Percentiles rank a stretch among this genome's conserved stretches.
phyloP scores from a whole-genome alignment of 345 rosid genomes.

The Cardiospermum halicacabum region DNA sequence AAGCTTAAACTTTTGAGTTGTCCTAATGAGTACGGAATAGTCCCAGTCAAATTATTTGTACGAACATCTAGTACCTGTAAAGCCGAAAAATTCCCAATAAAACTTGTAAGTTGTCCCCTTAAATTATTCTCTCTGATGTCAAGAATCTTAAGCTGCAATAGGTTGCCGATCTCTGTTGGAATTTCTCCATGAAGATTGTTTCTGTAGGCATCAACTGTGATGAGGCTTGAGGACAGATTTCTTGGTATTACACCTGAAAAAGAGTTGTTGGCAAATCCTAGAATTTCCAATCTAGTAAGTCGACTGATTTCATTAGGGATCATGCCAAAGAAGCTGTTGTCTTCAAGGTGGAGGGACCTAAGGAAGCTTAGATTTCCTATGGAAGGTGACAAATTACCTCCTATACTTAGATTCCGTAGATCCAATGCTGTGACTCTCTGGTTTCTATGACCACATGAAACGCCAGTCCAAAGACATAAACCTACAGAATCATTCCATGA shows the following conservation, averaged over 20 bases:
- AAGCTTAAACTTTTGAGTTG: not conserved
- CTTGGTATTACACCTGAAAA: not conserved
- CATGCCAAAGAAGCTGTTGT: not conserved
- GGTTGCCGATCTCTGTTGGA: not conserved
- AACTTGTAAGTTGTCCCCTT: conserved; percentile 9
- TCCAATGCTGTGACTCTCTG: not conserved
- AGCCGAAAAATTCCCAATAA: conserved; percentile 13
- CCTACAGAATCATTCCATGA: too few relatives aligned
- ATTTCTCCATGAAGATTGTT: conserved; percentile 7
- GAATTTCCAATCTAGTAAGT: not conserved
- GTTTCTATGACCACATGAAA: not conserved
- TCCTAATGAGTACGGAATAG: conserved; percentile 12
- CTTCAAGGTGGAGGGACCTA: not conserved
- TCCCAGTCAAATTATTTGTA: conserved; percentile 7
- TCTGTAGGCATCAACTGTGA: not conserved
- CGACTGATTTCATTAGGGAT: conserved; percentile 15
- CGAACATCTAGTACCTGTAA: not conserved
- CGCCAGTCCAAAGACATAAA: too few relatives aligned
- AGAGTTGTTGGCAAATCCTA: conserved; percentile 6
- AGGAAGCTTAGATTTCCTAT: not conserved
- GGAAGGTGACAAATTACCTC: not conserved
- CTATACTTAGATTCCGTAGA: not conserved
- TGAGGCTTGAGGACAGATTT: conserved; percentile 1
- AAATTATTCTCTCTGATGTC: not conserved
- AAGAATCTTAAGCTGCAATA: not conserved